phyloP scores from a whole-genome alignment of 495 filamentous ascomycete genomes.

The Trichoderma virens region DNA sequence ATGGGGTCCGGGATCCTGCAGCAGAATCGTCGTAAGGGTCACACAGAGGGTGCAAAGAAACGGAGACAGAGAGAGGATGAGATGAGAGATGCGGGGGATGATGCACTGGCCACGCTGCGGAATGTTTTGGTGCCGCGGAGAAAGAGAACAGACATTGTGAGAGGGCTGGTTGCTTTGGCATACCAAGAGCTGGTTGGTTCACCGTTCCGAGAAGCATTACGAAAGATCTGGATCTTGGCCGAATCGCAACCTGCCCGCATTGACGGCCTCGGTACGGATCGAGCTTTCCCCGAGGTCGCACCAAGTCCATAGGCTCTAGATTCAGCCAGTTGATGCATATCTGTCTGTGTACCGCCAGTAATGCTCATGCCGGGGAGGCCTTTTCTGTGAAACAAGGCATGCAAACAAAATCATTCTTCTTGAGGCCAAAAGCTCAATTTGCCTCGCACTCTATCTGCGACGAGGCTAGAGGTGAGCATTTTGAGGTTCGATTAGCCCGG shows the following conservation, averaged over 20 bases:
- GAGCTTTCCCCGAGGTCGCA: too few species aligned
- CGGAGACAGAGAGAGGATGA: not conserved
- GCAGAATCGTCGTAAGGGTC: too few species aligned
- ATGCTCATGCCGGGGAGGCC: not conserved
- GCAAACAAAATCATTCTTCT: not conserved
- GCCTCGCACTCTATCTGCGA: not conserved
- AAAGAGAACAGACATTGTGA: not conserved
- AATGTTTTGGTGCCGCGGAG: not conserved
- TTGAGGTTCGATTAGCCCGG: not conserved
- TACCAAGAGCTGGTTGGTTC: not conserved
- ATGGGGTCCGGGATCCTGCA: too few species aligned
- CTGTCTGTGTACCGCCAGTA: too few species aligned
- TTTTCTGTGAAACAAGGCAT: not conserved
- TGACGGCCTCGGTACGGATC: too few species aligned
- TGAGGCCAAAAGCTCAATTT: too few species aligned
- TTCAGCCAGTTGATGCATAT: too few species aligned
- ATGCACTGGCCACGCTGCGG: not conserved
- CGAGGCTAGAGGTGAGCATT: not conserved
- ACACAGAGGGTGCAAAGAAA: not conserved
- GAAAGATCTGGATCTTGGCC: not conserved
- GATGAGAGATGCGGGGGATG: too few species aligned
- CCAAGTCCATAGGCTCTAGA: too few species aligned
- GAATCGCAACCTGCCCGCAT: too few species aligned
- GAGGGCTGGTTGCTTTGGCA: not conserved
- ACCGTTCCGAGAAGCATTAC: not conserved